Evolutionary conservation across 441 rosid genomes (phyloP).

Genomic region (Metrosideros polymorpha): DNA sequence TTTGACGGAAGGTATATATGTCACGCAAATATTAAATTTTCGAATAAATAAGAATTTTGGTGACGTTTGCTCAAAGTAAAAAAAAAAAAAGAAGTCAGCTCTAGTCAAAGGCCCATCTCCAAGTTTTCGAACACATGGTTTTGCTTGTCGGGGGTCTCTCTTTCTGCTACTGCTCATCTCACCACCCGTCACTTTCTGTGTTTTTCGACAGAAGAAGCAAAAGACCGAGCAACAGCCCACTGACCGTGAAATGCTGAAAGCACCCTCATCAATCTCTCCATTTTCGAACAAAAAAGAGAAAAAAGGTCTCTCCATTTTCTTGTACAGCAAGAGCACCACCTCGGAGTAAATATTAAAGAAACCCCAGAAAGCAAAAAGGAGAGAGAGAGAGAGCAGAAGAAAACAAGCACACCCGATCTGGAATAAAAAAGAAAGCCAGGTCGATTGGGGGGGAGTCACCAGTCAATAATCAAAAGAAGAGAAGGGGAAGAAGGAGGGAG

Average conservation of each 20-base stretch:
- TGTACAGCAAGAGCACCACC: neutral
- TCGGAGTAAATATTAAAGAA: neutral
- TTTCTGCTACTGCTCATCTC: slow-evolving; percentile 1
- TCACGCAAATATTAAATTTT: too few species aligned
- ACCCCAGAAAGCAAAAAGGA: neutral
- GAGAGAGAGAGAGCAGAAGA: neutral
- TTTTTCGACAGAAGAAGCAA: slow-evolving; percentile 25
- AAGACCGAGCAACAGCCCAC: neutral
- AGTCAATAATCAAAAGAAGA: neutral
- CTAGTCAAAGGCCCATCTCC: slow-evolving; percentile 33
- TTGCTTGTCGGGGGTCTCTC: slow-evolving; percentile 42
- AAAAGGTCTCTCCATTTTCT: too few species aligned
- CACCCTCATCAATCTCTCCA: neutral
- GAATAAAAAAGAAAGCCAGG: neutral
- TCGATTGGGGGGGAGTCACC: neutral
- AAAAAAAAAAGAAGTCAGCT: slow-evolving; percentile 1
- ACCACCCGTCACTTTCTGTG: slow-evolving; percentile 37
- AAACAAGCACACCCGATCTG: neutral
- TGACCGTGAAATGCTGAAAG: neutral
- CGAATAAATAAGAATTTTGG: too few species aligned
- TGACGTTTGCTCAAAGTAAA: too few species aligned
- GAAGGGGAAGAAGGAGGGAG: slow-evolving; percentile 3
- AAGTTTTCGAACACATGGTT: slow-evolving; percentile 28
- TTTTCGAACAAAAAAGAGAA: too few species aligned
- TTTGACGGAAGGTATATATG: too few species aligned